A percentile compares a stretch with the other conserved stretches of the same genome.
Conservation (phyloP, 2,329 filamentous ascomycete species). For the Cladosporium sp. region DNA sequence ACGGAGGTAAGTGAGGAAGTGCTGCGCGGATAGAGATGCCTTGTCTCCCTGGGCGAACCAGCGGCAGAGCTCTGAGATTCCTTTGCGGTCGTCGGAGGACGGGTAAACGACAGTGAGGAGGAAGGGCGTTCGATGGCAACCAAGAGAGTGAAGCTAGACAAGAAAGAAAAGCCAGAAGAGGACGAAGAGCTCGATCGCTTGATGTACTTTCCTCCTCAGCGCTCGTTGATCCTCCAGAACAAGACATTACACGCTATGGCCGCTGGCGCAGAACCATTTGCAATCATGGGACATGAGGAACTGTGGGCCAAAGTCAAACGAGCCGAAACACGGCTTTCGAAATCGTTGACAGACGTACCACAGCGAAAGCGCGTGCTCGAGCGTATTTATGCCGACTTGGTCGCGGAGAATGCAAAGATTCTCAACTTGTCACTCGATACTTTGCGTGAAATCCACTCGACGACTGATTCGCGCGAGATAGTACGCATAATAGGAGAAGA, state of each 20-base stretch:
- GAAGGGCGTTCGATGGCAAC: not conserved
- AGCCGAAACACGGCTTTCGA: not conserved
- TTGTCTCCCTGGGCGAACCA: too few relatives aligned
- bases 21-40: too few relatives aligned
- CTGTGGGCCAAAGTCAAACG: not conserved
- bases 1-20: too few relatives aligned
- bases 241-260: not conserved
- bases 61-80: too few relatives aligned
- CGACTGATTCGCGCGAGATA: not conserved
- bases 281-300: not conserved
- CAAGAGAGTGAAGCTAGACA: not conserved
- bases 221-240: not conserved
- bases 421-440: not conserved
- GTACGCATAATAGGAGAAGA: not conserved
- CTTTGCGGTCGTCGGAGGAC: too few relatives aligned
- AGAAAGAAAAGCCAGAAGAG: not conserved
- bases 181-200: not conserved
- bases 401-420: not conserved
- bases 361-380: not conserved
- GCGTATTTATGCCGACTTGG: not conserved
- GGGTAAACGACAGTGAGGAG: too few relatives aligned
- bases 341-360: not conserved
- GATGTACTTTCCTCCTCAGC: not conserved
- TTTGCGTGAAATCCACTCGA: not conserved
- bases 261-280: not conserved